phyloP scores from a whole-genome alignment of 2,329 filamentous ascomycete species.

The Drechslerella stenobrocha region DNA sequence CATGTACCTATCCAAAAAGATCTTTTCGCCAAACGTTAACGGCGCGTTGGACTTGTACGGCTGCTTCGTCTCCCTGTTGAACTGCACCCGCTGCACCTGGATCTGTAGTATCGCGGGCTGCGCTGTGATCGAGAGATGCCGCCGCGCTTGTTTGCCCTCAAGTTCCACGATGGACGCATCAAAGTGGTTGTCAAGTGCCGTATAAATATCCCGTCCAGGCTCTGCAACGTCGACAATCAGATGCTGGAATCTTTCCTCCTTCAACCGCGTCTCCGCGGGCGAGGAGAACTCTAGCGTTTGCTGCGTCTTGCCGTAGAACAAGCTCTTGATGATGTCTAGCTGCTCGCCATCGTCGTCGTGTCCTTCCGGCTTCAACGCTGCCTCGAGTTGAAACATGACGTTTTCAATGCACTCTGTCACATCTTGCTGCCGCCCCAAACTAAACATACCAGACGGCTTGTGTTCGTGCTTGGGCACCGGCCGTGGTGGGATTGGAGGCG shows the following conservation, averaged over 20 bases:
- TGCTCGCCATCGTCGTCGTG: constrained; percentile 73
- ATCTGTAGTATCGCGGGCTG: constrained; percentile 85
- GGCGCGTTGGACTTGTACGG: constrained; percentile 75
- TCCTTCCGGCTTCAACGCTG: constrained; percentile 74
- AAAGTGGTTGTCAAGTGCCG: constrained; percentile 82
- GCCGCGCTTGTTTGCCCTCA: constrained; percentile 63
- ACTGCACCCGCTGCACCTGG: constrained; percentile 80
- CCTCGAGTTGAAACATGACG: constrained; percentile 85
- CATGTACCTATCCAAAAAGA: constrained; percentile 89
- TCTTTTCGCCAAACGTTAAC: constrained; percentile 74
- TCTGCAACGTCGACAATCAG: constrained; percentile 65
- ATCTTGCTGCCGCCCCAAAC: constrained; percentile 79
- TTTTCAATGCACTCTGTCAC: constrained; percentile 95
- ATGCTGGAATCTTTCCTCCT: constrained; percentile 67
- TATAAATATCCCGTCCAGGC: constrained; percentile 71
- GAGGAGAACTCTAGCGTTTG: constrained; percentile 52
- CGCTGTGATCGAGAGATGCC: constrained; percentile 72
- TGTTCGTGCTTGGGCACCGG: constrained; percentile 56
- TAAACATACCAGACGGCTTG: constrained; percentile 58
- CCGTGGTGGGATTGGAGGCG: constrained; percentile 65
- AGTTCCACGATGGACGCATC: constrained; percentile 75
- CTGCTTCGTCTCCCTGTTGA: constrained; percentile 64
- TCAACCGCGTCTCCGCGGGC: constrained; percentile 60
- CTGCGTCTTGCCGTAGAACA: constrained; percentile 60
- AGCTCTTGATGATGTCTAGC: constrained; percentile 73